Conservation (phyloP, 768 basidiomycete genomes). For the Russula dissimulans region DNA sequence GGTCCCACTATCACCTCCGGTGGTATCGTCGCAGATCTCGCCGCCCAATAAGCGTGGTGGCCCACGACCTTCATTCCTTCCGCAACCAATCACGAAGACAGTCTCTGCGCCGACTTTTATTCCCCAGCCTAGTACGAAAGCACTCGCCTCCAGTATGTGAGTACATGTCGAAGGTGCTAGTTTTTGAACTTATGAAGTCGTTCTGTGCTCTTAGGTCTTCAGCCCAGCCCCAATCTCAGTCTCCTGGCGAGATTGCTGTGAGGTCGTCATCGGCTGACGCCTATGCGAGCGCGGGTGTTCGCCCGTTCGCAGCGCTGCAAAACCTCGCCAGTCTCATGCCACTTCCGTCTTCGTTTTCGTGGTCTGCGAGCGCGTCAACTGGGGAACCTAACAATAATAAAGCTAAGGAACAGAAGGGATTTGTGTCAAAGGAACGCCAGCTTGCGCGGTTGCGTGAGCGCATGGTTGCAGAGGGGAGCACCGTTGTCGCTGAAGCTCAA, state of each 20-base stretch:
- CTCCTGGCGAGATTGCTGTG: conserved; percentile 25
- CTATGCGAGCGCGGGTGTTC: neutral
- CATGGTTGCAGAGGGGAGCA: conserved; percentile 37
- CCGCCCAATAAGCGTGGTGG: conserved; percentile 47
- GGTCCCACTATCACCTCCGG: conserved; percentile 30
- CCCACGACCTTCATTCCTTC: conserved; percentile 46
- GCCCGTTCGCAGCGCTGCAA: conserved; percentile 38
- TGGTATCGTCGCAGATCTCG: conserved; percentile 33
- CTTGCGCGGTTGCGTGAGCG: conserved; percentile 51
- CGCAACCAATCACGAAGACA: conserved; percentile 37
- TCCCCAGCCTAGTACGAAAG: conserved; percentile 27
- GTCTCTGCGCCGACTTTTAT: conserved; percentile 26
- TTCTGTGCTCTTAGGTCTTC: neutral
- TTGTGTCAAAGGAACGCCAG: conserved; percentile 58
- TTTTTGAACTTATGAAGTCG: neutral
- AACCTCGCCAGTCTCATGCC: conserved; percentile 54
- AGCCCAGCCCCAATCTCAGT: neutral
- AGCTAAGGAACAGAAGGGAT: conserved; percentile 24
- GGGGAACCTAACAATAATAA: conserved; percentile 11
- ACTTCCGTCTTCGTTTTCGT: conserved; percentile 35
- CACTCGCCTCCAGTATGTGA: conserved; percentile 32
- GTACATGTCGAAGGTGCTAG: conserved; percentile 20
- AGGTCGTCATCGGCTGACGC: neutral
- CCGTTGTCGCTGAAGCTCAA: neutral
- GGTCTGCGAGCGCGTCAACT: conserved; percentile 20